A percentile compares a stretch with the other conserved stretches of the same genome.
phyloP scores from a whole-genome alignment of 1,284 basidiomycete species.

The Takashimella koratensis region DNA sequence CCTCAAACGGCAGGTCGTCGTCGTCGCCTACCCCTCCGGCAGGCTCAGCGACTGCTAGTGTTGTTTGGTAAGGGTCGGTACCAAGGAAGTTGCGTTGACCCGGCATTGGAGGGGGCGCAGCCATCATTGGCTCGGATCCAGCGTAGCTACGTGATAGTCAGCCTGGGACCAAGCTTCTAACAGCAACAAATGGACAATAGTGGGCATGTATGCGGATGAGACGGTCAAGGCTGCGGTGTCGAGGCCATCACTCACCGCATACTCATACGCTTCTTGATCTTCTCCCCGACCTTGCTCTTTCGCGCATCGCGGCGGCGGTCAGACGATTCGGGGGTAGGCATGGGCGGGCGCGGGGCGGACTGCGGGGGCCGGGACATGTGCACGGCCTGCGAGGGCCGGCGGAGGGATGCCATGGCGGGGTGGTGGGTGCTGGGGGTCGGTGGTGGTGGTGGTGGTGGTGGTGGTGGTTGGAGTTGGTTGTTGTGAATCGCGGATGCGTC shows the following conservation, averaged over 20 bases:
- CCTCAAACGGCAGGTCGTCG: conserved; percentile 9
- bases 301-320: conserved; percentile 28
- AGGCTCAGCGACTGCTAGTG: conserved; percentile 19
- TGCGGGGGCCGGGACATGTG: neutral
- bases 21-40: conserved; percentile 19
- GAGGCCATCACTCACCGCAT: conserved; percentile 64
- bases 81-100: conserved; percentile 24
- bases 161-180: no score
- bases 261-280: conserved; percentile 89
- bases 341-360: neutral
- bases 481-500: neutral
- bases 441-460: no score
- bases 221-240: neutral
- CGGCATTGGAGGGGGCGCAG: conserved; percentile 56
- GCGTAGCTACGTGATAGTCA: conserved; percentile 24
- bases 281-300: conserved; percentile 79
- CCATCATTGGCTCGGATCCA: conserved; percentile 36
- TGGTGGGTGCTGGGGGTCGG: no score
- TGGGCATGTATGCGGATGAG: neutral
- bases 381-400: conserved; percentile 18
- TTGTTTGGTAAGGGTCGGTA: conserved; percentile 33
- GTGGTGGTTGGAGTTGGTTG: conserved; percentile 1
- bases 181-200: no score
- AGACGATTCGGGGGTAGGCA: neutral
- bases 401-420: conserved; percentile 34